These are phyloP conservation scores for Entomortierella beljakovae DNA, from an alignment of 192 early-diverging fungal genomes.

Conservation along the genomic window DNA sequence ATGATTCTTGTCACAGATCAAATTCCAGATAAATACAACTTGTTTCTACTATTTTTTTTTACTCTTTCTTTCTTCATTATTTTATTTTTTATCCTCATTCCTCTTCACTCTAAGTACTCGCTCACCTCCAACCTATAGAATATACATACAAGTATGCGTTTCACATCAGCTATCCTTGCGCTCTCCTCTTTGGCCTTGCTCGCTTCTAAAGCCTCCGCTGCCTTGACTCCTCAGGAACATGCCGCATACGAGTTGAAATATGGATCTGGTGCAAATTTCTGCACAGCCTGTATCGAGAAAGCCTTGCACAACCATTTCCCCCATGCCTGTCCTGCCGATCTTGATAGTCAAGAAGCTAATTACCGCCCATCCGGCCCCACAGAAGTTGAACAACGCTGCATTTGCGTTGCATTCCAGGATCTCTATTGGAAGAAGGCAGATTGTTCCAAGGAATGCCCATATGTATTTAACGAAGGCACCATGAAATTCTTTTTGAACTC, in stretches of 20 bases:
- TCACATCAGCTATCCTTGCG: constrained; percentile 23
- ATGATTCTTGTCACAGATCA: neutral
- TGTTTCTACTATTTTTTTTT: neutral
- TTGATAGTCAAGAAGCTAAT: constrained; percentile 20
- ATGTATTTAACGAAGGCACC: constrained; percentile 16
- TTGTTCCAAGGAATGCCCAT: constrained; percentile 41
- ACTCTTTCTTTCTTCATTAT: neutral
- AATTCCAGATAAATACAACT: neutral
- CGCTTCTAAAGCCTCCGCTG: constrained; percentile 30
- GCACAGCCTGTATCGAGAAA: constrained; percentile 35
- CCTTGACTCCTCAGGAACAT: constrained; percentile 14
- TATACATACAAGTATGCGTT: constrained; percentile 23
- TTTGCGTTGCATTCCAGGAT: constrained; percentile 42
- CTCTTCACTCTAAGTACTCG: too few relatives aligned
- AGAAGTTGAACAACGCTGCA: constrained; percentile 34
- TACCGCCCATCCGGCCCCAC: constrained; percentile 22
- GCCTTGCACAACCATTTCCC: constrained; percentile 56
- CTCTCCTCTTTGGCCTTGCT: constrained; percentile 28
- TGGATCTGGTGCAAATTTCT: constrained; percentile 19
- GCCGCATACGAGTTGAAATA: constrained; percentile 12
- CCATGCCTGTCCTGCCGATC: constrained; percentile 25
- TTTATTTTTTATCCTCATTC: neutral
- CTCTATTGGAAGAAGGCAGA: constrained; percentile 54
- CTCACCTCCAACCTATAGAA: too few relatives aligned
- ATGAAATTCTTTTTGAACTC: constrained; percentile 44